Conservation (phyloP, 495 filamentous ascomycete species). For the Penicillium bialowiezense region DNA sequence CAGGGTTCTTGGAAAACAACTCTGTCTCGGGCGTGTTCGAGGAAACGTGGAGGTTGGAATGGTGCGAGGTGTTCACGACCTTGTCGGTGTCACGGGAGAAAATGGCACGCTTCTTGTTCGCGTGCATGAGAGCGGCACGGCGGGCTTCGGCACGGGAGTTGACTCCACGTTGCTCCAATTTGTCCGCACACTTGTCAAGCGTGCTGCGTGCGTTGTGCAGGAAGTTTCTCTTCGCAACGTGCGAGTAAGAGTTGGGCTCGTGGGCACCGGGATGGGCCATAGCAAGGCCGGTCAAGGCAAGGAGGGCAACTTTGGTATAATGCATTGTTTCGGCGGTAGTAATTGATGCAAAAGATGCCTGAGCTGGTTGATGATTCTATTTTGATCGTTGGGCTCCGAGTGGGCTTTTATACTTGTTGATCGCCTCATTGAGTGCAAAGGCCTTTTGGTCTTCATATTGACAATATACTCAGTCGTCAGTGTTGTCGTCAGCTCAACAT, state of each 20-base stretch:
- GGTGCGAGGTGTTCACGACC: slow-evolving; percentile 18
- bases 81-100: slow-evolving; percentile 16
- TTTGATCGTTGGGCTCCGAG: no score
- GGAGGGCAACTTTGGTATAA: slow-evolving; percentile 11
- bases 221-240: slow-evolving; percentile 15
- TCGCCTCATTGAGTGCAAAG: background rate
- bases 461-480: background rate
- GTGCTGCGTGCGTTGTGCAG: slow-evolving; percentile 17
- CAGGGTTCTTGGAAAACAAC: slow-evolving; percentile 19
- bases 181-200: slow-evolving; percentile 15
- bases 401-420: no score
- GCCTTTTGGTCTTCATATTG: background rate
- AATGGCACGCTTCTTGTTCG: slow-evolving; percentile 13
- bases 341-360: background rate
- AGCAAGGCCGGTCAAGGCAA: slow-evolving; percentile 17
- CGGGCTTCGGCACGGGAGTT: slow-evolving; percentile 21
- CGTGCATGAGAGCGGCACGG: slow-evolving; percentile 16
- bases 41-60: slow-evolving; percentile 12
- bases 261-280: slow-evolving; percentile 22
- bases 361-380: background rate
- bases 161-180: slow-evolving; percentile 19
- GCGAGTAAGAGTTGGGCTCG: slow-evolving; percentile 14
- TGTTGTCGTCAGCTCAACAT: slow-evolving; percentile 6
- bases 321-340: slow-evolving; percentile 1
- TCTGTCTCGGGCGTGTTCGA: slow-evolving; percentile 14